A percentile compares a stretch with the other conserved stretches of the same genome.
phyloP scores from a whole-genome alignment of 176 grass and related monocot genomes.

The Carex cristatella region DNA sequence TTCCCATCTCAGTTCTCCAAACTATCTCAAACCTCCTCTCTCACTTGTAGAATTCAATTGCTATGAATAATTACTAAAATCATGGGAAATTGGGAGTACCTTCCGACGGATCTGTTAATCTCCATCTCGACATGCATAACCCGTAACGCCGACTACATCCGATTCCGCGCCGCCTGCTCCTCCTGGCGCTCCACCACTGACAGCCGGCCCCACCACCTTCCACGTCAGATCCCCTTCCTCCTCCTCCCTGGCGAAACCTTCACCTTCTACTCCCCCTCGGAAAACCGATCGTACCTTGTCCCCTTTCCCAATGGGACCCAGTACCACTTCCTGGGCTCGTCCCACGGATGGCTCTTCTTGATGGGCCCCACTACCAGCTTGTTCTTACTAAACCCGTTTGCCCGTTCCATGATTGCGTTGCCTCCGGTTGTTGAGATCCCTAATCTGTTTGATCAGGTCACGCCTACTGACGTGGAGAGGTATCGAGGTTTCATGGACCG shows the following conservation, averaged over 20 bases:
- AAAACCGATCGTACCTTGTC: constrained; percentile 3
- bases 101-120: constrained; percentile 17
- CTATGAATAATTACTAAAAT: neutral
- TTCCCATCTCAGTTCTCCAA: neutral
- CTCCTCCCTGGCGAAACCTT: constrained; percentile 3
- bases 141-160: constrained; percentile 27
- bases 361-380: constrained; percentile 9
- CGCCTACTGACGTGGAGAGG: constrained; percentile 11
- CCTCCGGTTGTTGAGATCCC: constrained; percentile 25
- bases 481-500: neutral
- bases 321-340: constrained; percentile 21
- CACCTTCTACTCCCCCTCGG: constrained; percentile 7
- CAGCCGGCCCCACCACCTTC: constrained; percentile 22
- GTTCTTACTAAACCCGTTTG: constrained; percentile 17
- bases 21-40: neutral
- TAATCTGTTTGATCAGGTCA: constrained; percentile 26
- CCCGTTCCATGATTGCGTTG: neutral
- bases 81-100: constrained; percentile 17
- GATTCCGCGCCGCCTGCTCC: constrained; percentile 30
- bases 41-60: neutral
- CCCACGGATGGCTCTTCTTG: constrained; percentile 28
- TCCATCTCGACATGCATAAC: constrained; percentile 12
- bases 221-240: constrained; percentile 28
- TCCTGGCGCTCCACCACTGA: constrained; percentile 22
- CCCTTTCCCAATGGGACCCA: neutral